Evolutionary conservation across 1,284 basidiomycete genomes (phyloP).

Genomic region (Ceratobasidium sp.): DNA sequence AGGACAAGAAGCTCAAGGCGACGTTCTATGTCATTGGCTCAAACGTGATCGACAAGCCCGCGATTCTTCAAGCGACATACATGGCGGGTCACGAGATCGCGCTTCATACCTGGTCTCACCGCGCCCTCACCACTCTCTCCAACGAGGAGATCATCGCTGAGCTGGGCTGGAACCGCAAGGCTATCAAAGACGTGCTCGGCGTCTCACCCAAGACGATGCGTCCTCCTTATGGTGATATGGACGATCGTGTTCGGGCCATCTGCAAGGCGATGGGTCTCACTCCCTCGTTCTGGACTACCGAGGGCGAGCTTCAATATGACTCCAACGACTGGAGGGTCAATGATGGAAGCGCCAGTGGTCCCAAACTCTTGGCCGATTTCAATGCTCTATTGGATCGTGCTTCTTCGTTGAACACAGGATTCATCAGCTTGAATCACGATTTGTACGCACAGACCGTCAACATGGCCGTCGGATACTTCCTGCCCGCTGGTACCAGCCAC

Average conservation of each 20-base stretch:
- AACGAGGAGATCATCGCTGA: slow-evolving; percentile 92
- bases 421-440: slow-evolving; percentile 91
- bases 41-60: slow-evolving; percentile 77
- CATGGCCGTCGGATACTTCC: slow-evolving; percentile 84
- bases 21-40: slow-evolving; percentile 86
- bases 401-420: slow-evolving; percentile 59
- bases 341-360: slow-evolving; percentile 66
- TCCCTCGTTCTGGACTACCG: slow-evolving; percentile 72
- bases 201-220: slow-evolving; percentile 83
- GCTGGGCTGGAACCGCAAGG: slow-evolving; percentile 89
- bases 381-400: slow-evolving; percentile 52
- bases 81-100: slow-evolving; percentile 70
- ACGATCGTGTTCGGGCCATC: slow-evolving; percentile 90
- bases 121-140: slow-evolving; percentile 63
- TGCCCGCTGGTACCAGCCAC: slow-evolving; percentile 60
- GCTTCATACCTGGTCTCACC: slow-evolving; percentile 38
- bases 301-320: slow-evolving; percentile 37
- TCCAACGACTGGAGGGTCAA: slow-evolving; percentile 71
- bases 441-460: slow-evolving; percentile 83
- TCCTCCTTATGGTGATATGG: slow-evolving; percentile 50
- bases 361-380: slow-evolving; percentile 56
- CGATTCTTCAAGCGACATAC: slow-evolving; percentile 82
- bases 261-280: slow-evolving; percentile 80
- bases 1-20: slow-evolving; percentile 69
- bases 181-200: slow-evolving; percentile 65